Percentiles rank a stretch among this genome's conserved stretches.
These are phyloP conservation scores for Akanthomyces muscarius DNA, from an alignment of 2,329 filamentous ascomycete species.

Conservation along the genomic window DNA sequence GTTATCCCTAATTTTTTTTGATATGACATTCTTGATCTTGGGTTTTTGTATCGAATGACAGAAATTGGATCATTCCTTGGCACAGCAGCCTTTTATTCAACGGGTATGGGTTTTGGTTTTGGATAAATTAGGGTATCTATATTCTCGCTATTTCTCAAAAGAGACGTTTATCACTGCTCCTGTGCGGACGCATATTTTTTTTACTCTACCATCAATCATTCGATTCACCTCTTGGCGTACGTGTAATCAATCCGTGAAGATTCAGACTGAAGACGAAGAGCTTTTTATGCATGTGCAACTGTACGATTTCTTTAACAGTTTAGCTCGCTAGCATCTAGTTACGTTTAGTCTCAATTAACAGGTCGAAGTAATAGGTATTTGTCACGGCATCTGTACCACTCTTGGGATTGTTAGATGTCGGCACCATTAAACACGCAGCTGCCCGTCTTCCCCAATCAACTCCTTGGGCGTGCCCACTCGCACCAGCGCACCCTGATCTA, in stretches of 20 bases:
- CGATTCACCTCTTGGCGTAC: too few species aligned
- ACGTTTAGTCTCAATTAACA: too few species aligned
- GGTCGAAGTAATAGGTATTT: too few species aligned
- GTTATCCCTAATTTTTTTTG: background rate
- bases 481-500: conserved; percentile 1
- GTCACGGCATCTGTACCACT: too few species aligned
- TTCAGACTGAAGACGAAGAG: background rate
- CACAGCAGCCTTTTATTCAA: background rate
- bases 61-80: conserved; percentile 11
- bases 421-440: background rate
- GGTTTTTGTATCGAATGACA: background rate
- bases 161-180: background rate
- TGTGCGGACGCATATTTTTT: background rate
- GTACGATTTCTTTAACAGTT: too few species aligned
- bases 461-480: background rate
- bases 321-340: too few species aligned
- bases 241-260: background rate
- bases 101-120: background rate
- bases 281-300: too few species aligned
- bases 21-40: background rate
- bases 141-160: background rate
- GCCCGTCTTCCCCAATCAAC: background rate
- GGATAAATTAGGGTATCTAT: background rate
- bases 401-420: too few species aligned
- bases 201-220: background rate